A percentile compares a stretch with the other conserved stretches of the same genome.
Conservation (phyloP, 2,329 filamentous ascomycete species). For the Monilinia fructicola region DNA sequence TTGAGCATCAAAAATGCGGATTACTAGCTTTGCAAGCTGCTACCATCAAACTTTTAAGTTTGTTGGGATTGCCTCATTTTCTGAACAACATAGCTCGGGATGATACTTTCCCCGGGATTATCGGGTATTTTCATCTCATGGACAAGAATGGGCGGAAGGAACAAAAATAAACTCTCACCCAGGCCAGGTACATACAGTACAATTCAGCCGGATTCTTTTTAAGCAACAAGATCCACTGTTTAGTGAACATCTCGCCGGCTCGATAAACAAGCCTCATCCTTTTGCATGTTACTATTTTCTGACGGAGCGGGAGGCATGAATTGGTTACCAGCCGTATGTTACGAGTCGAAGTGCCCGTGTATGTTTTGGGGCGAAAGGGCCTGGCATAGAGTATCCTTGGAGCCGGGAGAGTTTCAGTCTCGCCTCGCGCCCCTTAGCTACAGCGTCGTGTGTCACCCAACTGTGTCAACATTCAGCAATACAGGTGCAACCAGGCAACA, state of each 20-base stretch:
- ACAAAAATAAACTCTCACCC: constrained; percentile 5
- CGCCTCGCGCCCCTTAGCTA: constrained; percentile 17
- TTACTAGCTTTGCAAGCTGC: background rate
- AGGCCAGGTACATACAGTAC: background rate
- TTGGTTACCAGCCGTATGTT: background rate
- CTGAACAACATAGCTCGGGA: background rate
- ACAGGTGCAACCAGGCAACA: background rate
- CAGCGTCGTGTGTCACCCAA: background rate
- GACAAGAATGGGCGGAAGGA: constrained; percentile 2
- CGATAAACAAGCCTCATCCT: constrained; percentile 14
- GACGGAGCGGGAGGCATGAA: background rate
- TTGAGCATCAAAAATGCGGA: background rate
- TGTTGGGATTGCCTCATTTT: constrained; percentile 2
- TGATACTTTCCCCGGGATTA: constrained; percentile 6
- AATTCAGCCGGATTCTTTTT: constrained; percentile 18
- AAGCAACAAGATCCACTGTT: constrained; percentile 12
- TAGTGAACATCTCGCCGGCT: constrained; percentile 18
- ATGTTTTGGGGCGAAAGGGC: background rate
- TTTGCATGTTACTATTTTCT: background rate
- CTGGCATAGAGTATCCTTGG: constrained; percentile 6
- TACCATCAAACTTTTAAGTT: background rate
- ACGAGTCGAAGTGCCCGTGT: background rate
- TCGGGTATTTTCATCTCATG: constrained; percentile 20
- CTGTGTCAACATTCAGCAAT: constrained; percentile 11
- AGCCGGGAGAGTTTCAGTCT: constrained; percentile 17